Evolutionary conservation across 495 filamentous ascomycete genomes (phyloP).

Genomic region (Penicillium pulvis): DNA sequence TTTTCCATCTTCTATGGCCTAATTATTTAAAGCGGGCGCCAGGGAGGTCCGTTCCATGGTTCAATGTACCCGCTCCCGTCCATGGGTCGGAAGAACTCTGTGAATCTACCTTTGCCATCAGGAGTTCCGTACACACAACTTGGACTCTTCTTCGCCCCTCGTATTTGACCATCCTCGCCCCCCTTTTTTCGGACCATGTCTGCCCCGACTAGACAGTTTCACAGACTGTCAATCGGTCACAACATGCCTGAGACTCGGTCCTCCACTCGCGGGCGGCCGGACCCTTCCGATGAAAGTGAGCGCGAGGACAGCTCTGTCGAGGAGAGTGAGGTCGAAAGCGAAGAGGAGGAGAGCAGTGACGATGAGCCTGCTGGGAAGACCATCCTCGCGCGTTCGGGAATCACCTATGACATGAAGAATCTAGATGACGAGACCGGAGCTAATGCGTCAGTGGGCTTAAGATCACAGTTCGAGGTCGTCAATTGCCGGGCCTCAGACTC

Average conservation of each 20-base stretch:
- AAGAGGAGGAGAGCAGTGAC: slow-evolving; percentile 18
- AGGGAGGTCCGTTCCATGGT: slow-evolving; percentile 33
- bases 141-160: slow-evolving; percentile 5
- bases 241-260: slow-evolving; percentile 33
- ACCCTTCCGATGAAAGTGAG: slow-evolving; percentile 25
- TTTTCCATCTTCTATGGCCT: not conserved
- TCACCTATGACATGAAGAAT: slow-evolving; percentile 44
- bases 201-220: slow-evolving; percentile 44
- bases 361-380: slow-evolving; percentile 18
- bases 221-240: slow-evolving; percentile 39
- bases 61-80: slow-evolving; percentile 41
- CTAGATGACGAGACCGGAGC: slow-evolving; percentile 40
- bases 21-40: slow-evolving; percentile 36
- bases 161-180: slow-evolving; percentile 6
- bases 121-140: slow-evolving; percentile 9
- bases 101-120: slow-evolving; percentile 10
- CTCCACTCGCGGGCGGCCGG: slow-evolving; percentile 23
- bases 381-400: slow-evolving; percentile 38
- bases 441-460: slow-evolving; percentile 40
- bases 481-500: slow-evolving; percentile 33
- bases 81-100: slow-evolving; percentile 47
- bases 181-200: slow-evolving; percentile 35
- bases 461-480: slow-evolving; percentile 37
- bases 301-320: slow-evolving; percentile 20
- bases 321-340: slow-evolving; percentile 2